phyloP scores from a whole-genome alignment of 768 basidiomycete genomes.

The Pisolithus sp. region DNA sequence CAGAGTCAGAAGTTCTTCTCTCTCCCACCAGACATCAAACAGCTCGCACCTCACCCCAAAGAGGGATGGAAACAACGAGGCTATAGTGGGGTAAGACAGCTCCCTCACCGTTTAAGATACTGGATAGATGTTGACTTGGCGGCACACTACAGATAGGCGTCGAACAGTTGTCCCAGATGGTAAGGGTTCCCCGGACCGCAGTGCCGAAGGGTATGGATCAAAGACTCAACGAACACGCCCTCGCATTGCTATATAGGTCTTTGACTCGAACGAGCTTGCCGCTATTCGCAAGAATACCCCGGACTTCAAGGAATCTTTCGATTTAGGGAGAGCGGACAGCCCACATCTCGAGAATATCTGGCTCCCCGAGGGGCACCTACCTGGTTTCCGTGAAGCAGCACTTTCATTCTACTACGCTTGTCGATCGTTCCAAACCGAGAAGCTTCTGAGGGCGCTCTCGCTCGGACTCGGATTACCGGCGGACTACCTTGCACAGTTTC shows the following conservation, averaged over 20 bases:
- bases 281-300: conserved; percentile 27
- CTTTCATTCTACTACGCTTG: conserved; percentile 43
- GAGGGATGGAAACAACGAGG: conserved; percentile 43
- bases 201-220: background rate
- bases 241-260: conserved; percentile 16
- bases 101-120: background rate
- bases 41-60: conserved; percentile 40
- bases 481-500: conserved; percentile 39
- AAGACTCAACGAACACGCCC: background rate
- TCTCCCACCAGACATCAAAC: conserved; percentile 32
- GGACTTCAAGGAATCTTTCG: conserved; percentile 48
- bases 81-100: conserved; percentile 18
- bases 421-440: conserved; percentile 29
- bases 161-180: conserved; percentile 33
- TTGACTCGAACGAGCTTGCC: conserved; percentile 26
- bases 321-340: conserved; percentile 40
- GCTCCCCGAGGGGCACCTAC: conserved; percentile 45
- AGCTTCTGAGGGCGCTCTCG: conserved; percentile 43
- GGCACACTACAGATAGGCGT: conserved; percentile 28
- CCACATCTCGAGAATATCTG: conserved; percentile 48
- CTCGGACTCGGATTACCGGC: conserved; percentile 36
- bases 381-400: conserved; percentile 48
- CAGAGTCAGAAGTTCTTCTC: conserved; percentile 37
- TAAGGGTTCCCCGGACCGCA: background rate
- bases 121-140: too few species aligned